Evolutionary conservation across 345 rosid genomes (phyloP).

Genomic region (Populus ilicifolia): DNA sequence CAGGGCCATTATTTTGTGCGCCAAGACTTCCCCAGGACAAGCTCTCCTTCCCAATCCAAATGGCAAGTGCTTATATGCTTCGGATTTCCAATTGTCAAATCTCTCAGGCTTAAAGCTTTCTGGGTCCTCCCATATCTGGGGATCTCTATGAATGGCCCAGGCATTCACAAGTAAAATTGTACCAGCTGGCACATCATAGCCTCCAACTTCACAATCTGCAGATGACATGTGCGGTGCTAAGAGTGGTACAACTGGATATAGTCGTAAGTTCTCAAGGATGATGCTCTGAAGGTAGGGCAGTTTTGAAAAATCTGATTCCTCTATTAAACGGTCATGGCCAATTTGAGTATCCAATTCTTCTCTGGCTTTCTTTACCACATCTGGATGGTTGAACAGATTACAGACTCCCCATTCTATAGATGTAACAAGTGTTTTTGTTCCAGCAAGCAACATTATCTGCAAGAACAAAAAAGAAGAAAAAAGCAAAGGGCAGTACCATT

Average conservation of each 20-base stretch:
- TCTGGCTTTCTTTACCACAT: neutral
- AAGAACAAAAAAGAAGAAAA: neutral
- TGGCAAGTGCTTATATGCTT: conserved; percentile 3
- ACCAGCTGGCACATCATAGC: conserved; percentile 4
- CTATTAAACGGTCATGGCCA: neutral
- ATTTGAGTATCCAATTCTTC: conserved; percentile 15
- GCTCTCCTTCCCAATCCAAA: conserved; percentile 34
- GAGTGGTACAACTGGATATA: conserved; percentile 12
- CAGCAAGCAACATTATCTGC: conserved; percentile 10
- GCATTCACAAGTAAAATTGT: conserved; percentile 14
- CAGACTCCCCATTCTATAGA: conserved; percentile 15
- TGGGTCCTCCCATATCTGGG: conserved; percentile 16
- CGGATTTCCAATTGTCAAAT: neutral
- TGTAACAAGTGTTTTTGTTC: conserved; percentile 3
- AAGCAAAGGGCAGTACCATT: neutral
- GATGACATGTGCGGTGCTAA: conserved; percentile 15
- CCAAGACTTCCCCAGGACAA: conserved; percentile 23
- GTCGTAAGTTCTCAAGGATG: conserved; percentile 2
- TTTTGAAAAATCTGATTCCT: conserved; percentile 11
- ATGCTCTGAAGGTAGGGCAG: conserved; percentile 14
- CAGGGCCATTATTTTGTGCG: conserved; percentile 15
- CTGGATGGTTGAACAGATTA: conserved; percentile 16
- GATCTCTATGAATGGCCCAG: conserved; percentile 21
- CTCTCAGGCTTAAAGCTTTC: conserved; percentile 12
- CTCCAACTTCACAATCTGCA: conserved; percentile 10